Evolutionary conservation across 225 moss, liverwort and hornwort genomes (phyloP), one percentile per base, ranked within the genome.

Genomic region (Sphagnum contortum): DNA sequence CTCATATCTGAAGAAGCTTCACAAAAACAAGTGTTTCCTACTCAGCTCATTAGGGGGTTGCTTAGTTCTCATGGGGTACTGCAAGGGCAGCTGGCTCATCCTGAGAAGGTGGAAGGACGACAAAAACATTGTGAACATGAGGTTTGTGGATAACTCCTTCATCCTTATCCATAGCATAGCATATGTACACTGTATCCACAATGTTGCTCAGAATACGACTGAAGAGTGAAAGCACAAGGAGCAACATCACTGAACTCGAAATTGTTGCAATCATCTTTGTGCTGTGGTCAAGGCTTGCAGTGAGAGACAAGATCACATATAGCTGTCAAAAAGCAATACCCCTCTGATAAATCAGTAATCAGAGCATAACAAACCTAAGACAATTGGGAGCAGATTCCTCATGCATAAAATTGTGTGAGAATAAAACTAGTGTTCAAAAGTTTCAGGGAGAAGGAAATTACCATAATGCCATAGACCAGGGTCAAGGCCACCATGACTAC

Each of bases 81-180:
- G 91, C 88, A 29, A 91, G 78, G 55, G 81, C 67, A 57, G 86
- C 75, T 62, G 73, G 75, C 29, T 77, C 82, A 57, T 76, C 77
- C 47, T 74, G 69, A 29, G 88, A 80, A 67, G 81, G 60, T 55
- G 94, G 91, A 46, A 91, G 89, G 12, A 82, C 61, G 53, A 89
- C 85, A 68, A 86, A 66, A 45, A 91, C 82, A 54, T 89, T 78
- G 55, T 91, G 88, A 55, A 91, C 70, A 68, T 89, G 89, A 12
- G 69, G 63, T 71, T 84, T 86, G 59, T 91, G 86, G 9, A 82
- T 73, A 12, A 82, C 78, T 47, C 83, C 83, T 65, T 77, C 74
- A 61, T 94, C 94, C 65, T 84, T 89, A 67, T 94, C 91, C 89
- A 94, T 89, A 63, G 91, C 94, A 44, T 81, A 91, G 63, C 94